Base-by-base conservation (phyloP, 164 flowering plant genomes). In the Aristolochia fimbriata region DNA sequence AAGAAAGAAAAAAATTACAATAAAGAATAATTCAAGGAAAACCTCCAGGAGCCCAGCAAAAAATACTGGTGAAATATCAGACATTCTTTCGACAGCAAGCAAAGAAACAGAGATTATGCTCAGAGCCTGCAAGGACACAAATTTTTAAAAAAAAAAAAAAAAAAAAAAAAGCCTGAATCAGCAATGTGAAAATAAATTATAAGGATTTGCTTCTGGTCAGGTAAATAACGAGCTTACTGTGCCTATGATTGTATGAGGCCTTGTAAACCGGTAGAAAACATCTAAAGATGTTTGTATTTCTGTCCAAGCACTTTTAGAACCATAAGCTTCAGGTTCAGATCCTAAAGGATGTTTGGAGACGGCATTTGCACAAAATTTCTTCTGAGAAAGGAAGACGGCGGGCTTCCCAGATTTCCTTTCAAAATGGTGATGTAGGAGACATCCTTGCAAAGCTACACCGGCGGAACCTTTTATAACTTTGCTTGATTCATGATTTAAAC, bases 171-270 rank as follows among this genome's bases (percentile, higher is more conserved):
- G 47, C 49, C 43, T 20, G 22, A 45, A 60, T 61, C 51, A 37
- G 19, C 15, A 15, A 25, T 51, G 64, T 56, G n/a, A 33, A 46
- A 17, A 30, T 25, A 50, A 62, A 24, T 31, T 55, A n/a, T 54
- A 58, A 66, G 41, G 24, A 13, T 51, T 41, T 31, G 15, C 43
- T 53, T 49, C 50, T 62, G 25, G 22, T 57, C 2, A 3, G 1
- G 9, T 37, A 37, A 37, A 37, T 37, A 37, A 37, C 12, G 30
- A 64, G 83, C 86, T 80, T 77, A 84, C 98, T 70, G 98, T 91
- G 76, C 98, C 98, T 37, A 85, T 84, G 33, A 91, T 77, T 7
- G 98, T 91, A 70, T 91, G 98, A 22, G 98, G 98, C 59, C 98
- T 65, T 9, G 96, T 82, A 78, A 91, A 91, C 66, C 85, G 73